Conservation (phyloP, 495 filamentous ascomycete genomes). For the Penicillium maclennaniae region DNA sequence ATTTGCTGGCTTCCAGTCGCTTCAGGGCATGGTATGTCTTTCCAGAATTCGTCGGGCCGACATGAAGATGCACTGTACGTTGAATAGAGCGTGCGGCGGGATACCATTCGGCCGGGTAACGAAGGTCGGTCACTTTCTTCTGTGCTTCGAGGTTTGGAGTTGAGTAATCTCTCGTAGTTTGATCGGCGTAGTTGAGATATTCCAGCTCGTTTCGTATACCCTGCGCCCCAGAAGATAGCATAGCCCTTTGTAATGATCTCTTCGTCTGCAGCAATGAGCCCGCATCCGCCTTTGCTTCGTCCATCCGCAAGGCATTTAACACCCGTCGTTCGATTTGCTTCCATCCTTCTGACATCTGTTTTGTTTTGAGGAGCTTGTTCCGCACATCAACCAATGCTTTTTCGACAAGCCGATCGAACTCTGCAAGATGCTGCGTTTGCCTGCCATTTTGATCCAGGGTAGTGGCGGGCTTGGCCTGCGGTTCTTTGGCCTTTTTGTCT, state of each 20-base stretch:
- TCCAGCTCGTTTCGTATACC: slow-evolving; percentile 56
- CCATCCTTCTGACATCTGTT: slow-evolving; percentile 23
- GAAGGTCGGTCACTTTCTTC: slow-evolving; percentile 66
- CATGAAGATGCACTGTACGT: slow-evolving; percentile 84
- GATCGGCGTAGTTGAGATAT: slow-evolving; percentile 55
- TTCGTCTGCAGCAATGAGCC: slow-evolving; percentile 28
- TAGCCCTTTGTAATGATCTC: slow-evolving; percentile 51
- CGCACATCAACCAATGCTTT: slow-evolving; percentile 26
- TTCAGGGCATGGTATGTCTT: slow-evolving; percentile 96
- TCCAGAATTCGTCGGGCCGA: slow-evolving; percentile 96
- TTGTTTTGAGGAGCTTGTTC: slow-evolving; percentile 8
- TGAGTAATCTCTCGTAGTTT: slow-evolving; percentile 42
- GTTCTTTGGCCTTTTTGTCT: slow-evolving; percentile 4
- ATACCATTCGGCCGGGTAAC: slow-evolving; percentile 89
- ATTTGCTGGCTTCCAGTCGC: slow-evolving; percentile 68
- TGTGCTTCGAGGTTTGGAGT: slow-evolving; percentile 53
- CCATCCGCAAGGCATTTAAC: slow-evolving; percentile 30
- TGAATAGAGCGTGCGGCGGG: slow-evolving; percentile 72
- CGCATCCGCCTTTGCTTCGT: slow-evolving; percentile 16
- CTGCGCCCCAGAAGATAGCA: slow-evolving; percentile 40
- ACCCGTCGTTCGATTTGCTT: slow-evolving; percentile 35
- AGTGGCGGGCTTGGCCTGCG: not conserved
- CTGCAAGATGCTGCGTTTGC: slow-evolving; percentile 13
- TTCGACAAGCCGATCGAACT: slow-evolving; percentile 30
- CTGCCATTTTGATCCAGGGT: not conserved